phyloP scores from a whole-genome alignment of 805 yeast species.

The Phaffomyces antillensis region DNA sequence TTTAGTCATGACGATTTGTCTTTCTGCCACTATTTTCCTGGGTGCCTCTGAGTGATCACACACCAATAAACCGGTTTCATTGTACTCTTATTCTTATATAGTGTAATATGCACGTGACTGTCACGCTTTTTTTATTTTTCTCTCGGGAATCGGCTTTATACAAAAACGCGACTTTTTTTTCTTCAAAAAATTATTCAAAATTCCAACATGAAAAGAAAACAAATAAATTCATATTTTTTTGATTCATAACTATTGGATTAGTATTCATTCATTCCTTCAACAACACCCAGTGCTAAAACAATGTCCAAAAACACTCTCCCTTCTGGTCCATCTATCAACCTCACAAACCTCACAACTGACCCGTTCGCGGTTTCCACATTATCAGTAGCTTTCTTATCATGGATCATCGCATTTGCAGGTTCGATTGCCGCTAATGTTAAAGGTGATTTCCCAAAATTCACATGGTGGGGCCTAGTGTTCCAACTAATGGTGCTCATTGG shows the following conservation, averaged over 20 bases:
- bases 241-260: too few relatives aligned
- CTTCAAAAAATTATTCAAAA: too few relatives aligned
- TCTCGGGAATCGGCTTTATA: too few relatives aligned
- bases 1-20: conserved; percentile 43
- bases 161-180: too few relatives aligned
- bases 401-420: conserved; percentile 88
- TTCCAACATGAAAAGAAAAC: too few relatives aligned
- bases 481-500: conserved; percentile 54
- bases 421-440: conserved; percentile 50
- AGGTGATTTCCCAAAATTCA: conserved; percentile 62
- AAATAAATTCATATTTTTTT: too few relatives aligned
- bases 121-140: too few relatives aligned
- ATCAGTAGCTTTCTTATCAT: conserved; percentile 65
- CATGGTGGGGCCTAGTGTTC: conserved; percentile 96
- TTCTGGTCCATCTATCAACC: conserved; percentile 15
- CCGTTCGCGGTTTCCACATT: conserved; percentile 85
- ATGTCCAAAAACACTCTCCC: neutral
- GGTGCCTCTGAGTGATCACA: conserved; percentile 20
- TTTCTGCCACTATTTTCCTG: conserved; percentile 29
- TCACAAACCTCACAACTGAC: conserved; percentile 59
- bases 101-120: too few relatives aligned
- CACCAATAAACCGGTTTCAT: too few relatives aligned
- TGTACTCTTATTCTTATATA: too few relatives aligned
- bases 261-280: neutral
- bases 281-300: neutral